Conservation (phyloP, 208 protist species). For the Cochliopodium minus region DNA sequence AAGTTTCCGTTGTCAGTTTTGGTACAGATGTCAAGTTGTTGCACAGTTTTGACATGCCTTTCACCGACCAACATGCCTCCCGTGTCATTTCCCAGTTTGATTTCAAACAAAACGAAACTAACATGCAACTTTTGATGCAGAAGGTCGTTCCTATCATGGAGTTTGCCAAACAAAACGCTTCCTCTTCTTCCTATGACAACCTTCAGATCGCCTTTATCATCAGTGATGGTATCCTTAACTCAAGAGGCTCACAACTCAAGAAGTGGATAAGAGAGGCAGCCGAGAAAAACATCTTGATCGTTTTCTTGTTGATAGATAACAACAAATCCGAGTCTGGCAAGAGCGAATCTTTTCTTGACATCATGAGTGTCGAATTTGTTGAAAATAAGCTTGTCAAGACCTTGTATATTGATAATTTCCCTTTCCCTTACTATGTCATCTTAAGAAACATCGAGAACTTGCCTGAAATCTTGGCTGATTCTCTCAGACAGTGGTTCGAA, state of each 20-base stretch:
- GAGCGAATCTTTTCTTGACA: not conserved
- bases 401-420: constrained; percentile 93
- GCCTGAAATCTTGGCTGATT: constrained; percentile 85
- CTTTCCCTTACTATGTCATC: constrained; percentile 98
- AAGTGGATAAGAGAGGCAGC: constrained; percentile 56
- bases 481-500: constrained; percentile 97
- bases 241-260: constrained; percentile 35
- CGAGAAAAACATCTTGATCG: constrained; percentile 74
- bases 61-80: constrained; percentile 38
- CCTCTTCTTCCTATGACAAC: constrained; percentile 28
- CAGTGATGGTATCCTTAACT: constrained; percentile 77
- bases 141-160: constrained; percentile 10
- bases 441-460: constrained; percentile 82
- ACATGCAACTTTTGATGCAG: constrained; percentile 60
- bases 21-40: constrained; percentile 75
- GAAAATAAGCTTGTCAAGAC: constrained; percentile 56
- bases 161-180: constrained; percentile 4
- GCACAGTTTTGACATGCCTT: constrained; percentile 81
- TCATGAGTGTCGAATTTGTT: constrained; percentile 54
- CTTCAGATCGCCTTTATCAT: constrained; percentile 91
- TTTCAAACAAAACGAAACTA: constrained; percentile 78
- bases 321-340: constrained; percentile 5
- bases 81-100: constrained; percentile 66
- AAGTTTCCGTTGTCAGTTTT: constrained; percentile 81
- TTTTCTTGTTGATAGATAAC: constrained; percentile 76